Conservation (phyloP, 306 rosid species). For the Geum urbanum region DNA sequence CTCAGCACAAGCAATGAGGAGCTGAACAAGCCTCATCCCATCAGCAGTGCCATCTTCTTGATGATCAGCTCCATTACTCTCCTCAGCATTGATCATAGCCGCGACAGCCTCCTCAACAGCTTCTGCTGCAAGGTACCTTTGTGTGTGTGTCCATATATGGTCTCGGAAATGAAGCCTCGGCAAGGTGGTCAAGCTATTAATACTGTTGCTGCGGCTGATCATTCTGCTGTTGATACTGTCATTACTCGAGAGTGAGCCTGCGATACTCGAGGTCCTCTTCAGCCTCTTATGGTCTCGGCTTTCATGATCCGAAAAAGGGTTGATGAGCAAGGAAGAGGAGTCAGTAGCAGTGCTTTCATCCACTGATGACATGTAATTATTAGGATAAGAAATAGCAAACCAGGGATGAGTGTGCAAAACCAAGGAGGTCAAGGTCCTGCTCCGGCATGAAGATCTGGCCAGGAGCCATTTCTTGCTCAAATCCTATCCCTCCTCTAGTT, state of each 20-base stretch:
- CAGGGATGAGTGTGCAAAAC: constrained; percentile 21
- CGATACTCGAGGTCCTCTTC: constrained; percentile 28
- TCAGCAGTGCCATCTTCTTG: constrained; percentile 55
- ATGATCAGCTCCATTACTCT: constrained; percentile 16
- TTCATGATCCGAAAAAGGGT: constrained; percentile 37
- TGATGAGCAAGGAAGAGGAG: not conserved
- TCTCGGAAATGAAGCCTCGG: constrained; percentile 50
- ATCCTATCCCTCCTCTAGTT: not conserved
- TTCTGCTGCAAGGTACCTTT: constrained; percentile 59
- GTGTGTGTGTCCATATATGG: constrained; percentile 59
- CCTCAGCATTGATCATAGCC: constrained; percentile 29
- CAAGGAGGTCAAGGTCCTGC: constrained; percentile 21
- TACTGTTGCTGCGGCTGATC: constrained; percentile 29
- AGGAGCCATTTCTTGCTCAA: constrained; percentile 29
- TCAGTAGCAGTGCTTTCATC: constrained; percentile 12
- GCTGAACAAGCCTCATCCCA: constrained; percentile 82
- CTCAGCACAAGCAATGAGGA: constrained; percentile 78
- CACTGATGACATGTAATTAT: constrained; percentile 20
- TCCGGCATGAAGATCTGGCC: not conserved
- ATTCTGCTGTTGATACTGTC: constrained; percentile 3
- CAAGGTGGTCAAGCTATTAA: constrained; percentile 33
- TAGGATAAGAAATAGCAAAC: constrained; percentile 13
- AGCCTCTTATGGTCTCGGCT: constrained; percentile 40
- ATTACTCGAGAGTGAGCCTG: constrained; percentile 22
- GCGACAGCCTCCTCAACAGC: constrained; percentile 55